Base-by-base conservation (phyloP, 129 eudicot species). In the Escallonia rubra region DNA sequence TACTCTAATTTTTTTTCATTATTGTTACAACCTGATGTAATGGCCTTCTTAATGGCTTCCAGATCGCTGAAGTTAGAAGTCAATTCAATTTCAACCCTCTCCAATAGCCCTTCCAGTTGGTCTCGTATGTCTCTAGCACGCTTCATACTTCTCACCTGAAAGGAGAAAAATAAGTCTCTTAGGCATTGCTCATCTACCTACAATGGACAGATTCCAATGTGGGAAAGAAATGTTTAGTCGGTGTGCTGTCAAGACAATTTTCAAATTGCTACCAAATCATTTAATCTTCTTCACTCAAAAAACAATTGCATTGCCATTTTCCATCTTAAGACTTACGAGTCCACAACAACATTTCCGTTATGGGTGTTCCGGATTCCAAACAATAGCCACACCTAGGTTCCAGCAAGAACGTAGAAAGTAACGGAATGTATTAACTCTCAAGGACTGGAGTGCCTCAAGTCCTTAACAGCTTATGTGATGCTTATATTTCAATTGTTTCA, bases 121-220 rank as follows among this genome's bases (percentile, higher is more conserved):
- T 89, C 96, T 69, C 96, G 69, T 15, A 93, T 89, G 63, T 93
- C 96, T 59, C 98, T 85, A 34, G 98, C 98, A 56, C 98, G 82
- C 76, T 93, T 93, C 98, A 93, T 93, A 80, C 96, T 93, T 76
- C 98, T 93, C 51, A 93, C 96, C 96, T 89, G 59, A 41, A 71
- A 67, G 7, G 43, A 23, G 1, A 54, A 56, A 15, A 47, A 73
- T 41, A 44, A 40, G 54, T 7, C 8, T 41, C 44, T 68, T 9
- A 64, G 43, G 47, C 6, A 64, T 13, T 64, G 57, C 8, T 23
- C 3, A 39, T 48, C n/a, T 8, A 46, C 50, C 50, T 0, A 46
- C 50, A 46, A 13, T 16, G 50, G 8, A 47, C 3, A 40, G 49
- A n/a, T 49, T 38, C 16, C 7, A 10, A 10, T 3, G 50, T 46